phyloP scores from a whole-genome alignment of 2,329 filamentous ascomycete species.

The Akanthomyces uredinophilus region DNA sequence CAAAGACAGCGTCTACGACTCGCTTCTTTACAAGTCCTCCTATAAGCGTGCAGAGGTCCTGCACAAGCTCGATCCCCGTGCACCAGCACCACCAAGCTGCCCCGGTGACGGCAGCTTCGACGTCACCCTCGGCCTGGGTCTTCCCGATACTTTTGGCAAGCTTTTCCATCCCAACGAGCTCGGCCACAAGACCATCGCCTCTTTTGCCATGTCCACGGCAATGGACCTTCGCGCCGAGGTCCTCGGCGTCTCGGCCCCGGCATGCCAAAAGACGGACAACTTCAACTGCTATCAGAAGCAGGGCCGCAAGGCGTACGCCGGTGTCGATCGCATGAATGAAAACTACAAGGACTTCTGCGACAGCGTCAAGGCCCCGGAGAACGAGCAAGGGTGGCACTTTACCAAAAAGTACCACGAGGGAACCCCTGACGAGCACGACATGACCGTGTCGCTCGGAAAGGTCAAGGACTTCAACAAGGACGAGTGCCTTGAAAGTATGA shows the following conservation, averaged over 20 bases:
- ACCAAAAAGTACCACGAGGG: slow-evolving; percentile 22
- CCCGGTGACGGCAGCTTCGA: slow-evolving; percentile 21
- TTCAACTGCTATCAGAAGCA: slow-evolving; percentile 25
- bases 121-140: slow-evolving; percentile 19
- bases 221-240: slow-evolving; percentile 20
- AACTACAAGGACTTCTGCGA: slow-evolving; percentile 27
- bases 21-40: slow-evolving; percentile 21
- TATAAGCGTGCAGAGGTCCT: slow-evolving; percentile 18
- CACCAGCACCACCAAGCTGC: slow-evolving; percentile 23
- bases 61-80: slow-evolving; percentile 22
- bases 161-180: slow-evolving; percentile 31
- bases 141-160: slow-evolving; percentile 27
- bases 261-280: slow-evolving; percentile 17
- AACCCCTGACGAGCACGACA: slow-evolving; percentile 25
- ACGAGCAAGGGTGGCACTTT: slow-evolving; percentile 20
- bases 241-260: slow-evolving; percentile 16
- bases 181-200: slow-evolving; percentile 25
- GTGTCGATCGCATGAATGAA: slow-evolving; percentile 20
- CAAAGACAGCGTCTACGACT: slow-evolving; percentile 21
- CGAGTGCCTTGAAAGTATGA: slow-evolving; percentile 19
- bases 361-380: slow-evolving; percentile 16
- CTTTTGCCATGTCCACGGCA: slow-evolving; percentile 21
- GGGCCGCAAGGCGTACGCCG: slow-evolving; percentile 22
- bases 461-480: slow-evolving; percentile 16
- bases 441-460: slow-evolving; percentile 18